These are phyloP conservation scores for Kappamyces sp. DNA, from an alignment of 192 early-diverging fungal species.

Conservation along the genomic window DNA sequence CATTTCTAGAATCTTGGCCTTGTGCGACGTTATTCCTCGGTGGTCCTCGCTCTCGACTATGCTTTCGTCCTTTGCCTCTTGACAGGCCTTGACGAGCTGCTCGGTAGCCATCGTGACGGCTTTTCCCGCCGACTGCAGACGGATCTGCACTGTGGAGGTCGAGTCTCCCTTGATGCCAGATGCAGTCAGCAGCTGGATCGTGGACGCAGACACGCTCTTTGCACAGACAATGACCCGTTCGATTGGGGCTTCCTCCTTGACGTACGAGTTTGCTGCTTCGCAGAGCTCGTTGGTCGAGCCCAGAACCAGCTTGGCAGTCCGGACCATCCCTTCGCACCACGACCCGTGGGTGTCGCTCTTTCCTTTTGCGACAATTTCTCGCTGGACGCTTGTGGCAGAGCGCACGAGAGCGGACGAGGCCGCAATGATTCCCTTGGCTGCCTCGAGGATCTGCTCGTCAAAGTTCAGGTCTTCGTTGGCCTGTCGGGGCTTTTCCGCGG, in stretches of 20 bases:
- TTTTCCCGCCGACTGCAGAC: slow-evolving; percentile 49
- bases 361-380: slow-evolving; percentile 36
- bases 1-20: slow-evolving; percentile 42
- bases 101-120: slow-evolving; percentile 48
- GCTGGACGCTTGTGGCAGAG: slow-evolving; percentile 47
- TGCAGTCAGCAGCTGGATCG: slow-evolving; percentile 46
- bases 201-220: slow-evolving; percentile 38
- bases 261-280: slow-evolving; percentile 43
- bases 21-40: slow-evolving; percentile 19
- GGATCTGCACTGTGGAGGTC: slow-evolving; percentile 38
- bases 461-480: slow-evolving; percentile 42
- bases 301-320: slow-evolving; percentile 50
- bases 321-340: slow-evolving; percentile 55
- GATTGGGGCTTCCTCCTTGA: slow-evolving; percentile 33
- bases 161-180: slow-evolving; percentile 30
- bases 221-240: slow-evolving; percentile 48
- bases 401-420: slow-evolving; percentile 44
- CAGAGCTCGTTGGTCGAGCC: slow-evolving; percentile 41
- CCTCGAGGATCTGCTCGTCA: slow-evolving; percentile 50
- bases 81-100: slow-evolving; percentile 41
- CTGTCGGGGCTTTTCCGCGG: slow-evolving; percentile 19
- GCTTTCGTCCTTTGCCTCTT: slow-evolving; percentile 23
- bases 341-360: slow-evolving; percentile 39
- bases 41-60: not conserved
- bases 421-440: slow-evolving; percentile 48